phyloP scores from a whole-genome alignment of 805 yeast species.

The Candida taoyuanica region DNA sequence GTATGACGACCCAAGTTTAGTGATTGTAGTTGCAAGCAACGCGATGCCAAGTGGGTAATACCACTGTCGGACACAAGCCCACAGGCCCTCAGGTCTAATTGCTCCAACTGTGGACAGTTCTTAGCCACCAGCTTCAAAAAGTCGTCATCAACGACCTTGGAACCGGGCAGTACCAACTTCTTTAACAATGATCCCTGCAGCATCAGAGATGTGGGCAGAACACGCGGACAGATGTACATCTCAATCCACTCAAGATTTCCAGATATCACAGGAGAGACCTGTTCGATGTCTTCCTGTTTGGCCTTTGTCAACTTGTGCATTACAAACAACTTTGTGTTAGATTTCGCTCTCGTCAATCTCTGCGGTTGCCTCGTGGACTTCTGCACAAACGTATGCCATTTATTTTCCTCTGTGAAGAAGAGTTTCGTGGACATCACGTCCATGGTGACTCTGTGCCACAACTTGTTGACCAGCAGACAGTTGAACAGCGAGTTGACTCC shows the following conservation, averaged over 20 bases:
- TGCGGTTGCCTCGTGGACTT: conserved; percentile 6
- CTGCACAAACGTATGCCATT: conserved; percentile 38
- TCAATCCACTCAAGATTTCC: conserved; percentile 63
- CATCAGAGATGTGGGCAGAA: conserved; percentile 51
- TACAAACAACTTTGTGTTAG: conserved; percentile 46
- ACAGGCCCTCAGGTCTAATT: conserved; percentile 80
- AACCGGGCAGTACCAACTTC: conserved; percentile 62
- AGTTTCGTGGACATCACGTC: conserved; percentile 53
- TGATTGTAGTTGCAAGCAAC: conserved; percentile 52
- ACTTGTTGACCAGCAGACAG: conserved; percentile 64
- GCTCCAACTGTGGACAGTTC: conserved; percentile 53
- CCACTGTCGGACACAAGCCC: conserved; percentile 74
- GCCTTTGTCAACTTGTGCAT: conserved; percentile 60
- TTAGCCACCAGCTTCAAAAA: conserved; percentile 48
- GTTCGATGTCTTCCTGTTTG: conserved; percentile 49
- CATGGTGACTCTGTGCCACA: conserved; percentile 55
- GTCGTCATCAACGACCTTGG: conserved; percentile 54
- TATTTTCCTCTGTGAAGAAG: conserved; percentile 45
- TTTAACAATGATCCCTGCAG: conserved; percentile 38
- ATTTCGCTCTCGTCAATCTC: conserved; percentile 18
- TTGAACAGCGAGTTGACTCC: conserved; percentile 38
- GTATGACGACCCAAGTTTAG: conserved; percentile 79
- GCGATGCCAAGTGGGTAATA: conserved; percentile 56
- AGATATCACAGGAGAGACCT: conserved; percentile 40
- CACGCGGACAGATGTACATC: conserved; percentile 74